Base-by-base conservation (phyloP, 768 basidiomycete species). In the Xerocomus brunneocitrinus region DNA sequence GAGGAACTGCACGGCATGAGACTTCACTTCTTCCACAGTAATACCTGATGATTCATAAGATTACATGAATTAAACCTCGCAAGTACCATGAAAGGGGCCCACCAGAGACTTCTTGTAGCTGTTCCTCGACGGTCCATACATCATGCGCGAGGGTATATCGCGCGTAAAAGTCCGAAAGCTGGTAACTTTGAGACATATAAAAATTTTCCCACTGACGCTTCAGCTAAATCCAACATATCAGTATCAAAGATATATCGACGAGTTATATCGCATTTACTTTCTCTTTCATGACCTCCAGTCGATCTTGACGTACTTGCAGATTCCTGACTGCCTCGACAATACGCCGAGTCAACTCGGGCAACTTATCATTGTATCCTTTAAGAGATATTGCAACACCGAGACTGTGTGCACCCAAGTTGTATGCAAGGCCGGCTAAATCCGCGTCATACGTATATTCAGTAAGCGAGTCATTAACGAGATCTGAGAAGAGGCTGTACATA, bases 391-490 rank as follows among this genome's bases (percentile, higher is more conserved):
- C 80, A 45, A 97, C 66, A 2, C 90, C 89, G 12, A 83, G 83
- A 2, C 76, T 74, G 57, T 84, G 79, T 10, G 79, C 73, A 25
- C 77, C 71, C 55, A 95, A 78, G 56, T 72, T 77, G 68, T 94
- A 98, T 5, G 75, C 73, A 34, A 98, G 77, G 27, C 94, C 94
- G 13, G 95, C 97, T 25, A 98, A 79, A 39, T 89, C 87, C 10
- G 97, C 97, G 63, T 94, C 87, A 65, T 98, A 98, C 0, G 91
- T 76, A 61, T 88, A 93, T 71, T 99, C 97, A 6, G 84, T 84
- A 47, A 98, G 80, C 3, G 90, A 81, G 63, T 99, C 97, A 28
- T 82, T 83, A 59, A 98, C 88, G 31, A 98, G 77, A 58, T 94
- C 89, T 48, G 84, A 75, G 69, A 85, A 94, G 12, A 99, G 71